Evolutionary conservation across 2,329 filamentous ascomycete species (phyloP).

Genomic region (Pyrenophora tritici-repentis): DNA sequence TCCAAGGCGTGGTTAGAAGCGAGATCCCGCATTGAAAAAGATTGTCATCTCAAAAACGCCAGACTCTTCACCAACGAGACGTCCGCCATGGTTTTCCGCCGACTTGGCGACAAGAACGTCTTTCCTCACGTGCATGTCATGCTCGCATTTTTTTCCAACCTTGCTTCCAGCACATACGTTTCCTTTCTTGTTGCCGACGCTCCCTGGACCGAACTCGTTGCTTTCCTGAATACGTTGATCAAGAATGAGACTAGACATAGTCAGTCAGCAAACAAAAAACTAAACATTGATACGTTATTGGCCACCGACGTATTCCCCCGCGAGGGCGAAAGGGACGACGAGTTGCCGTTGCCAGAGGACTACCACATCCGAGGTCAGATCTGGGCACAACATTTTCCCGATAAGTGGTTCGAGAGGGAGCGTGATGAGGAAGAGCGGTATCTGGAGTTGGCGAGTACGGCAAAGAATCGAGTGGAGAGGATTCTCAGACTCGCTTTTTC

Average conservation of each 20-base stretch:
- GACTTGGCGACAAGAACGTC: conserved; percentile 63
- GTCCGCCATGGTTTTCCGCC: conserved; percentile 55
- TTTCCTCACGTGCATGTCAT: conserved; percentile 67
- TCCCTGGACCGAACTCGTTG: conserved; percentile 60
- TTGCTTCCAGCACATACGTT: conserved; percentile 46
- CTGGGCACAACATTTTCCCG: conserved; percentile 65
- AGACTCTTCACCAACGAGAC: conserved; percentile 53
- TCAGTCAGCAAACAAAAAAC: conserved; percentile 4
- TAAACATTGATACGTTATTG: conserved; percentile 42
- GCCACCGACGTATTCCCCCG: conserved; percentile 54
- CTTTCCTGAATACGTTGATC: conserved; percentile 60
- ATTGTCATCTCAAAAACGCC: conserved; percentile 41
- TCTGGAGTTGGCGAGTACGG: conserved; percentile 65
- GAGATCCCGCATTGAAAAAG: conserved; percentile 12
- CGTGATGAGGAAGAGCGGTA: conserved; percentile 71
- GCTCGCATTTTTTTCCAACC: conserved; percentile 62
- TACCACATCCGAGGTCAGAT: conserved; percentile 68
- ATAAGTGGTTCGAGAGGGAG: conserved; percentile 64
- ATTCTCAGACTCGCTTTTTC: conserved; percentile 62
- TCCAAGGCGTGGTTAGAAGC: neutral
- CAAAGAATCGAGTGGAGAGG: conserved; percentile 61
- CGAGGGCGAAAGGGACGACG: conserved; percentile 41
- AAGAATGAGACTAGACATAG: conserved; percentile 38
- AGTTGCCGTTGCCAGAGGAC: conserved; percentile 69
- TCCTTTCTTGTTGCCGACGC: conserved; percentile 42